Conservation (phyloP, 1,284 basidiomycete species). For the Volvariella surrecta region DNA sequence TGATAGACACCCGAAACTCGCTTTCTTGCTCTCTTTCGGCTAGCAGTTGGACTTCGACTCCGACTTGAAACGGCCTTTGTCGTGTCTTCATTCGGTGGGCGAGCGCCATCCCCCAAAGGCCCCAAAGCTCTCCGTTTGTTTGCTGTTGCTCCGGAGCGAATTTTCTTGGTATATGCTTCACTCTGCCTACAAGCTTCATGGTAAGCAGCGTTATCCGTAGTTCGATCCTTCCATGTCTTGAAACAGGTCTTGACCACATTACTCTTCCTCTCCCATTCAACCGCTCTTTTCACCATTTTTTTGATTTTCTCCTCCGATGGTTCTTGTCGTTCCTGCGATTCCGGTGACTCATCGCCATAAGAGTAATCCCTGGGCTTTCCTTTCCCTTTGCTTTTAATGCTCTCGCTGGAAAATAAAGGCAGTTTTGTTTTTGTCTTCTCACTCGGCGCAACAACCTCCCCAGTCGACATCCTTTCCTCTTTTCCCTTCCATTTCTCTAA, state of each 20-base stretch:
- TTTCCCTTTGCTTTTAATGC: no score
- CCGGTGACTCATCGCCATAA: neutral
- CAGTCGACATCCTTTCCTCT: no score
- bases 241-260: conserved; percentile 27
- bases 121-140: conserved; percentile 9
- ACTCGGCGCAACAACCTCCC: no score
- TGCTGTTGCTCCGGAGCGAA: conserved; percentile 18
- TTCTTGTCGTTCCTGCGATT: neutral
- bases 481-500: no score
- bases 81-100: conserved; percentile 1
- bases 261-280: conserved; percentile 18
- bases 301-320: conserved; percentile 21
- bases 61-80: neutral
- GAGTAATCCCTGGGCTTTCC: neutral
- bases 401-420: no score
- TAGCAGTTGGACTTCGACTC: conserved; percentile 6
- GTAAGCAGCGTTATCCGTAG: conserved; percentile 40
- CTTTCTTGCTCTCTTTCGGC: conserved; percentile 29
- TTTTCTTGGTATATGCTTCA: conserved; percentile 47
- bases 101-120: conserved; percentile 6
- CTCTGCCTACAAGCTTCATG: conserved; percentile 50
- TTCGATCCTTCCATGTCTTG: conserved; percentile 33
- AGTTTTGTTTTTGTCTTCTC: no score
- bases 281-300: conserved; percentile 12
- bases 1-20: conserved; percentile 39